A percentile compares a stretch with the other conserved stretches of the same genome.
phyloP scores from a whole-genome alignment of 2,329 filamentous ascomycete genomes.

The Alternaria sp. region DNA sequence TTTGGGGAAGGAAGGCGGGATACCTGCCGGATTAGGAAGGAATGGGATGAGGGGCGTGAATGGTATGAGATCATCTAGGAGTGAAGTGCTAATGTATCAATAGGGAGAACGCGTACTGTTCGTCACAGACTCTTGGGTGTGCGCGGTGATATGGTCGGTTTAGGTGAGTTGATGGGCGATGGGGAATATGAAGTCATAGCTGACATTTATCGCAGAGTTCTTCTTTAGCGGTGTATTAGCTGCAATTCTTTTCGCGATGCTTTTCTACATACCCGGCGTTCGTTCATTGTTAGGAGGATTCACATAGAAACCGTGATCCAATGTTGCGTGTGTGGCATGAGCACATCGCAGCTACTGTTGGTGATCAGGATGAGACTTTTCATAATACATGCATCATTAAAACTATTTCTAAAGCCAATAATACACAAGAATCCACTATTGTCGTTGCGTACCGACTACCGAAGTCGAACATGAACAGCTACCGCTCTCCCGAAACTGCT shows the following conservation, averaged over 20 bases:
- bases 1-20: not conserved
- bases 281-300: not conserved
- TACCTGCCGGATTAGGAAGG: not conserved
- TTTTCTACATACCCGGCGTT: not conserved
- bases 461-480: not conserved
- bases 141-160: conserved; percentile 17
- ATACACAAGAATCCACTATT: not conserved
- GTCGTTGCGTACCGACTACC: not conserved
- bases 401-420: not conserved
- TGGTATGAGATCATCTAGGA: not conserved
- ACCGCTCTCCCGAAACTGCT: not conserved
- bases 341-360: not conserved
- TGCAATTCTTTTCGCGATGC: not conserved
- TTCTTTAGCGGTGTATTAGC: not conserved
- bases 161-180: not conserved
- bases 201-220: not conserved
- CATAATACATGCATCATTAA: not conserved
- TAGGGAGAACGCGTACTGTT: conserved; percentile 38
- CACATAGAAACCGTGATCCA: not conserved
- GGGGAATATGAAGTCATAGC: not conserved
- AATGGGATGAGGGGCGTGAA: not conserved
- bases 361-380: not conserved
- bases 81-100: not conserved
- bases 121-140: conserved; percentile 34
- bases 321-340: fast-evolving